Conservation (phyloP, 2,329 filamentous ascomycete genomes). For the Ophiostoma australiae region DNA sequence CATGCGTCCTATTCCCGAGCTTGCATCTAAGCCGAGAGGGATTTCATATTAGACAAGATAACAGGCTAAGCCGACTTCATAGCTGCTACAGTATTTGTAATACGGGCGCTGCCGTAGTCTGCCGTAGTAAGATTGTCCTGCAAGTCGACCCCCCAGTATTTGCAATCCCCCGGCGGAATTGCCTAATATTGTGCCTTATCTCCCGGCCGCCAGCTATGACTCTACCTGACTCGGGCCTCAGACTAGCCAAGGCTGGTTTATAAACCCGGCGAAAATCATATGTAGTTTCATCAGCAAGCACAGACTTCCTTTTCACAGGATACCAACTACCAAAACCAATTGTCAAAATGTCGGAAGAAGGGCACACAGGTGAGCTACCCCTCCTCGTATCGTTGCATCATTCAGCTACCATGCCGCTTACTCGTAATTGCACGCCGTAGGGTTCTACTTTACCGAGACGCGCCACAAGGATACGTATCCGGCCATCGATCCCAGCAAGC, state of each 20-base stretch:
- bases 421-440: neutral
- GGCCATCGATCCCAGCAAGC: slow-evolving; percentile 28
- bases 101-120: neutral
- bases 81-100: neutral
- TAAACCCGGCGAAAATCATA: neutral
- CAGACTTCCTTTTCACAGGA: neutral
- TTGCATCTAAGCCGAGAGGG: neutral
- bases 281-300: neutral
- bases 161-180: neutral
- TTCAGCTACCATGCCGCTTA: neutral
- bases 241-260: neutral
- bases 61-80: neutral
- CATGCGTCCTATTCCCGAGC: neutral
- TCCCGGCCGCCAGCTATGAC: neutral
- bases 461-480: slow-evolving; percentile 35
- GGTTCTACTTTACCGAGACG: slow-evolving; percentile 25
- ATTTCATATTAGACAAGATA: neutral
- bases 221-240: neutral
- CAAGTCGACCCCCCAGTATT: neutral
- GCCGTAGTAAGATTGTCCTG: slow-evolving; percentile 2
- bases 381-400: no score
- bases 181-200: neutral
- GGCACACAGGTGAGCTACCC: slow-evolving; percentile 14
- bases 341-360: slow-evolving; percentile 11
- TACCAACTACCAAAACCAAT: neutral